Evolutionary conservation across 2,329 filamentous ascomycete genomes (phyloP), one percentile per base, ranked within the genome.

Genomic region (Colletotrichum costaricense): DNA sequence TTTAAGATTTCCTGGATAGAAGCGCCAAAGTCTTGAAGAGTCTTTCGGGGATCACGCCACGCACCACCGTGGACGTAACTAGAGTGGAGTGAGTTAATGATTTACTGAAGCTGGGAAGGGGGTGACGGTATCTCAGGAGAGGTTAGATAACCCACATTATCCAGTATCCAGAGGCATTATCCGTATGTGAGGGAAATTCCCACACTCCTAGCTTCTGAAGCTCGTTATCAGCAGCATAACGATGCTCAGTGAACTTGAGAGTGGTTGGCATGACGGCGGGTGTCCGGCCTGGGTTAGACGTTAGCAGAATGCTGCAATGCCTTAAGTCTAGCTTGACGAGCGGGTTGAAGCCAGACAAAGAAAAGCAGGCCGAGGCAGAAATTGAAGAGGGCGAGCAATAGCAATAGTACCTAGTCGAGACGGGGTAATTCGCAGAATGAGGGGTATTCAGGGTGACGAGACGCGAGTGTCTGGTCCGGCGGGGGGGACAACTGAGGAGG

Each of bases 11-110:
- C 78, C 69, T 82, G 79, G 63, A 90, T 83, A 63, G 85, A 83
- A 4, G 86, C 81, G 30, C 79, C 74, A 76, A 89, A 89, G 69
- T 84, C 84, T 64, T 84, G 77, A 33, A 86, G 83, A 55, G 83
- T 83, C 67, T 87, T 83, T 66, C 81, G 81, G 55, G 90, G 89
- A 79, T 92, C 91, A 71, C 90, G 85, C 90, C 90, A 92, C 73
- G 87, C 90, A 74, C 90, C 90, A 75, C 90, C 90, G 78, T 92
- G 90, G 77, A 92, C 86, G 80, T 86, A 91, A 72, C 86, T 84
- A 70, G 16, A 26, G 16, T 38, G 9, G 35, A 28, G 11, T 35
- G 14, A 35, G 60, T 64, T 12, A 62, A 35, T n/a, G 42, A 33
- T 26, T 19, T 42, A 8, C 28, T 59, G 26, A 42, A 30, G 42